Evolutionary conservation across 139 green algal species (phyloP).

Genomic region (Coelastrella sp.): DNA sequence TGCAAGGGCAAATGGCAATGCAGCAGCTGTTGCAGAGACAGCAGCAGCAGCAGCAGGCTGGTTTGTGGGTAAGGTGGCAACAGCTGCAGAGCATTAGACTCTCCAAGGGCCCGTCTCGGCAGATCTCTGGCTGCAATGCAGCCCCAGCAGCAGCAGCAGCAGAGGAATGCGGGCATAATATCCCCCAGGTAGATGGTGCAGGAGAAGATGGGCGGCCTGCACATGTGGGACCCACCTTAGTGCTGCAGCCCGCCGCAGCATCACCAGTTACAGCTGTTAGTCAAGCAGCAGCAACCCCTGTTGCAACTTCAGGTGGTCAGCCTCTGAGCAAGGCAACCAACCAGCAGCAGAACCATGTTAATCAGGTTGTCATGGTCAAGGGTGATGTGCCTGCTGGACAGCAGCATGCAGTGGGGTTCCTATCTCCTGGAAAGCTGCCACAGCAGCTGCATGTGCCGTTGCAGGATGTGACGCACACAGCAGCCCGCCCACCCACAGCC

Average conservation of each 20-base stretch:
- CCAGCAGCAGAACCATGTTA: too few species aligned
- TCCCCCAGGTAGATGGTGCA: neutral
- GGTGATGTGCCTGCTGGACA: neutral
- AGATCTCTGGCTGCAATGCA: neutral
- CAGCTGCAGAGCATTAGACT: slow-evolving; percentile 13
- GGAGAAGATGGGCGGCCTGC: neutral
- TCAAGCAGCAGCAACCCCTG: neutral
- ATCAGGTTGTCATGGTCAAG: too few species aligned
- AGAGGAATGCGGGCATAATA: neutral
- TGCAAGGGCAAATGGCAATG: slow-evolving; percentile 1
- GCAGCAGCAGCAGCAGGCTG: slow-evolving; percentile 37
- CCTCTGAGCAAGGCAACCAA: neutral
- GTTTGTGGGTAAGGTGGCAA: slow-evolving; percentile 20
- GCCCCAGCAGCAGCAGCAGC: slow-evolving; percentile 15
- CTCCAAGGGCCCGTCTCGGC: neutral
- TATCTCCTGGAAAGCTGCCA: neutral
- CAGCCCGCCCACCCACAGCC: neutral
- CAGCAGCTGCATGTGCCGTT: slow-evolving; percentile 12
- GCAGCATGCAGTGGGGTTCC: slow-evolving; percentile 6
- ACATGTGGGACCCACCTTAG: neutral
- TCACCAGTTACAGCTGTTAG: neutral
- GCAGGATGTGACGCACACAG: neutral
- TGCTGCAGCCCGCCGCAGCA: too few species aligned
- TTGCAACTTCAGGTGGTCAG: neutral
- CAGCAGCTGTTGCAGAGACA: slow-evolving; percentile 2